Evolutionary conservation across 192 early-diverging fungal genomes (phyloP).

Genomic region (Lunasporangiospora selenospora): DNA sequence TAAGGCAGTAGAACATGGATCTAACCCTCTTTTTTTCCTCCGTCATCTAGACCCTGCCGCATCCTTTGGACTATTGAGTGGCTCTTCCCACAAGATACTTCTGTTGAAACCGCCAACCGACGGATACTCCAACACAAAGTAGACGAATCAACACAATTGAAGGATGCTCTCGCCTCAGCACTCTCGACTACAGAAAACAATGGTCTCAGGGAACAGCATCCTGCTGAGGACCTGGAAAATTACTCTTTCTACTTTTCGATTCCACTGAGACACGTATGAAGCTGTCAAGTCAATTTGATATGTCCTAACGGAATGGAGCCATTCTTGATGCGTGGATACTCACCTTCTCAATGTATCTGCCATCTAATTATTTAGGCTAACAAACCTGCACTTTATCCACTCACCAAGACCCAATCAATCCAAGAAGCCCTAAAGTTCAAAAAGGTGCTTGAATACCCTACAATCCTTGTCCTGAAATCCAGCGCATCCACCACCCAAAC

Average conservation of each 20-base stretch:
- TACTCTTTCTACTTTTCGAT: slow-evolving; percentile 49
- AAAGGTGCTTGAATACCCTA: slow-evolving; percentile 58
- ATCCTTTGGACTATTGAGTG: slow-evolving; percentile 59
- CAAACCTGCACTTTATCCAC: slow-evolving; percentile 51
- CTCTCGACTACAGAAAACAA: slow-evolving; percentile 13
- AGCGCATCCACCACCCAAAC: neutral
- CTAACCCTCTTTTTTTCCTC: neutral
- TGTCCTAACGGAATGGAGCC: neutral
- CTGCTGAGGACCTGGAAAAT: slow-evolving; percentile 17
- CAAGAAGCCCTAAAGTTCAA: slow-evolving; percentile 54
- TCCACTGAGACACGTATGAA: slow-evolving; percentile 47
- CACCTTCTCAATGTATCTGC: too few species aligned
- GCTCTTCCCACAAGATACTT: slow-evolving; percentile 38
- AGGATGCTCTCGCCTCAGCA: slow-evolving; percentile 5
- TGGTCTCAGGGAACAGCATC: slow-evolving; percentile 11
- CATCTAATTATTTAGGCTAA: too few species aligned
- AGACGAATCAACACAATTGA: slow-evolving; percentile 16
- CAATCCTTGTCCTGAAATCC: slow-evolving; percentile 47
- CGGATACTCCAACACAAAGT: slow-evolving; percentile 31
- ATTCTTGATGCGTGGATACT: too few species aligned
- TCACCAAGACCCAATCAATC: slow-evolving; percentile 42
- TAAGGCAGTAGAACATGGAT: too few species aligned
- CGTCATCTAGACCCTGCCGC: slow-evolving; percentile 30
- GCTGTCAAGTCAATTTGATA: slow-evolving; percentile 6
- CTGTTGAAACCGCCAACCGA: neutral